Conservation (phyloP, 352 stramenopile genomes). For the Phytopythium helicoides region DNA sequence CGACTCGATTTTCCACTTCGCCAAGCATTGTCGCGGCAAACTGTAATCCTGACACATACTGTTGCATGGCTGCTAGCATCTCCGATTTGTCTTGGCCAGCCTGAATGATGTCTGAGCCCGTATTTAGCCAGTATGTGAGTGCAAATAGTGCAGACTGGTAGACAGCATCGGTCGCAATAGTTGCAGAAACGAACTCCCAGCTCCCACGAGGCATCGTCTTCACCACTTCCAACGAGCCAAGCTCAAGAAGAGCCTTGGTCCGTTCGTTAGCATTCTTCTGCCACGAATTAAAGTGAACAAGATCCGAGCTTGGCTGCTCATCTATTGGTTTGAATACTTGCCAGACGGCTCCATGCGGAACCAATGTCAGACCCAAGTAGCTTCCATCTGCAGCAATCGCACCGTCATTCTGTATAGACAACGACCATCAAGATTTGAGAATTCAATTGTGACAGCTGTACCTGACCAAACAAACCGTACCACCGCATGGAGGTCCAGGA, state of each 20-base stretch:
- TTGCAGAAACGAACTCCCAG: slow-evolving; percentile 53
- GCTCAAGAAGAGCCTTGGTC: no score
- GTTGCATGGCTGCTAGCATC: slow-evolving; percentile 20
- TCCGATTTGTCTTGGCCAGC: no score
- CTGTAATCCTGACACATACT: slow-evolving; percentile 31
- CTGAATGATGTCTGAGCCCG: no score
- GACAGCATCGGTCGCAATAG: slow-evolving; percentile 47
- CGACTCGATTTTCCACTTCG: slow-evolving; percentile 17
- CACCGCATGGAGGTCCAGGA: slow-evolving; percentile 60
- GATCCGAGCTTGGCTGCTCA: no score
- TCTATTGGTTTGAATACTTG: slow-evolving; percentile 13
- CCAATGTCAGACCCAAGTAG: slow-evolving; percentile 38
- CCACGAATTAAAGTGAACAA: no score
- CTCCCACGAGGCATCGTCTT: slow-evolving; percentile 14
- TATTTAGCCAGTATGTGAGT: slow-evolving; percentile 41
- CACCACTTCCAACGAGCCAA: no score
- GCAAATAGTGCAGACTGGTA: slow-evolving; percentile 44
- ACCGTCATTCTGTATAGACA: slow-evolving; percentile 36
- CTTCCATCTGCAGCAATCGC: slow-evolving; percentile 32
- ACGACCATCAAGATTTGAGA: no score
- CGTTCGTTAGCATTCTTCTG: no score
- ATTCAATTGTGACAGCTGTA: no score
- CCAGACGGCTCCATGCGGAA: slow-evolving; percentile 45
- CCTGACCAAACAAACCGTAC: slow-evolving; percentile 14
- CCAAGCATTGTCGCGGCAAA: slow-evolving; percentile 20